Evolutionary conservation across 192 early-diverging fungal genomes (phyloP), one percentile per base, ranked within the genome.

Genomic region (Linnemannia zychae): DNA sequence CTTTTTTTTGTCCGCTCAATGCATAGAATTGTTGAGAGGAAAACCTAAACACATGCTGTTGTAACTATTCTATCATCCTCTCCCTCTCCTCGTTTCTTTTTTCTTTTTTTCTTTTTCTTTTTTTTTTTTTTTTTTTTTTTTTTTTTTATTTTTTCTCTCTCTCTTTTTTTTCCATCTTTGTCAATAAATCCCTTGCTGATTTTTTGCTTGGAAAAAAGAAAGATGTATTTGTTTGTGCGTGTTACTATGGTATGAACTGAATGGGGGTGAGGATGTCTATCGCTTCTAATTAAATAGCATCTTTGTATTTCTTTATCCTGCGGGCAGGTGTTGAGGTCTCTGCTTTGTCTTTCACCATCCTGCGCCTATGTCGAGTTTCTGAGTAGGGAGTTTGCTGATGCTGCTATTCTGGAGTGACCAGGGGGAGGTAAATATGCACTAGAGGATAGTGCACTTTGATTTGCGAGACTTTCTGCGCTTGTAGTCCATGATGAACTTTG

Each of bases 401-500:
- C 40, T 44, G 40, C 9, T 44, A 44, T 44, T 44, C 9, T 44
- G n/a, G n/a, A n/a, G n/a, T n/a, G n/a, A n/a, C n/a, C n/a, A n/a
- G n/a, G n/a, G n/a, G n/a, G n/a, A n/a, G n/a, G n/a, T n/a, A n/a
- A n/a, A n/a, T n/a, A n/a, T n/a, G n/a, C 40, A 28, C 37, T 76
- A 81, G 40, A 82, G 31, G 68, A 88, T 87, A 28, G 80, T 82
- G 57, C 87, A 88, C 70, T 89, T 91, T 37, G 65, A 84, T 57
- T 92, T 92, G 34, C 75, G 81, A 18, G 81, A 65, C 28, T 69
- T 76, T 72, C 76, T 78, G 46, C 79, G 84, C 74, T 90, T 93
- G 82, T 95, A 94, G 5, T 86, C 87, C 77, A 93, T 91, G 37
- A 95, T 78, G 38, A 94, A 90, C 52, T 88, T 88, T 24, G 95